Conservation (phyloP, 2,329 filamentous ascomycete genomes). For the Phialocephala sp. region DNA sequence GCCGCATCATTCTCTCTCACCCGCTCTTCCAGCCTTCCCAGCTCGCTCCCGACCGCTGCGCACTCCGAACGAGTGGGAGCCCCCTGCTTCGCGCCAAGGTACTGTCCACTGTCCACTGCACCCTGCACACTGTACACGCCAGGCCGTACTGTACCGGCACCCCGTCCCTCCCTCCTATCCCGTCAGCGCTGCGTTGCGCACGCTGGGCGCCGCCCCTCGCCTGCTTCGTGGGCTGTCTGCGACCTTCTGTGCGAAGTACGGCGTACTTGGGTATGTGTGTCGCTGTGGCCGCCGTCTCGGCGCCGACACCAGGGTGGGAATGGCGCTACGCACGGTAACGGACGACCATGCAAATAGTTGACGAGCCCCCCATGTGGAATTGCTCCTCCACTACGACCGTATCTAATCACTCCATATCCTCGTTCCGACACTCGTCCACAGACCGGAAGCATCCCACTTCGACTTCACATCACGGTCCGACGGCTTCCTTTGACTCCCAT, state of each 20-base stretch:
- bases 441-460: slow-evolving; percentile 10
- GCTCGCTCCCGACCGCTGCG: not conserved
- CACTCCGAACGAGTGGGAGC: not conserved
- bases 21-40: no score
- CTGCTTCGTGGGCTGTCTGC: slow-evolving; percentile 6
- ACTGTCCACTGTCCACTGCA: no score
- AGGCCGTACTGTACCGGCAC: no score
- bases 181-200: not conserved
- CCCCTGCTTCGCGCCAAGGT: slow-evolving; percentile 1
- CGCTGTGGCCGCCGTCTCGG: not conserved
- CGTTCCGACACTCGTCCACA: not conserved
- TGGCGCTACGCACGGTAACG: not conserved
- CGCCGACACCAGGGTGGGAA: not conserved
- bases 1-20: no score
- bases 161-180: not conserved
- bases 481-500: slow-evolving; percentile 3
- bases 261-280: not conserved
- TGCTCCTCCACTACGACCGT: slow-evolving; percentile 9
- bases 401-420: slow-evolving; percentile 12
- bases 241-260: not conserved
- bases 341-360: not conserved
- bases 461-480: not conserved
- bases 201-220: not conserved
- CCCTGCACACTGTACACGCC: no score
- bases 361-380: not conserved